phyloP scores from a whole-genome alignment of 2,329 filamentous ascomycete species.

The Curvularia verruculosa region DNA sequence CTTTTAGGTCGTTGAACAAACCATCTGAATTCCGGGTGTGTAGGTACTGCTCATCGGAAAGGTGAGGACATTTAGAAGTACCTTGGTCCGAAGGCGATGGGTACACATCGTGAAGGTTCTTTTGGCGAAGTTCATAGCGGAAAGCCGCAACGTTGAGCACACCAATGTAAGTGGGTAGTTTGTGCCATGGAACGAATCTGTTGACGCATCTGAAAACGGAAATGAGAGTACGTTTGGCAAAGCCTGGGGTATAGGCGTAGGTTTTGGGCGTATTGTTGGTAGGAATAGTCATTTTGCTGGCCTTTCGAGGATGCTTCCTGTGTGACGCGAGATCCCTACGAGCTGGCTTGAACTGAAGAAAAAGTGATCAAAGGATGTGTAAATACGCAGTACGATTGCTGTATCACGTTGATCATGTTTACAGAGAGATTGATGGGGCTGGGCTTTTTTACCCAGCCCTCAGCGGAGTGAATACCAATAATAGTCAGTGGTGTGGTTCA shows the following conservation, averaged over 20 bases:
- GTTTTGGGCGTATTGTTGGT: background rate
- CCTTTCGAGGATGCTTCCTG: background rate
- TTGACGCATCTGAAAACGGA: slow-evolving; percentile 50
- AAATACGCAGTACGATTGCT: background rate
- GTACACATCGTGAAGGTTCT: slow-evolving; percentile 56
- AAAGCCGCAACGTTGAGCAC: slow-evolving; percentile 52
- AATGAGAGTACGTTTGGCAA: slow-evolving; percentile 32
- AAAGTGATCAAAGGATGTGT: background rate
- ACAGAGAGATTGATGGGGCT: background rate
- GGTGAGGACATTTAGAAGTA: slow-evolving; percentile 33
- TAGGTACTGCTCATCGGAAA: slow-evolving; percentile 43
- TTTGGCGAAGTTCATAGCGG: slow-evolving; percentile 52
- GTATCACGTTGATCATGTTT: background rate
- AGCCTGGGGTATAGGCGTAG: slow-evolving; percentile 18
- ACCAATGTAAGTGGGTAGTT: slow-evolving; percentile 50
- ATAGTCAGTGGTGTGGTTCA: background rate
- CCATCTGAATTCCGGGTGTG: slow-evolving; percentile 54
- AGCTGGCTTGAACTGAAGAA: background rate
- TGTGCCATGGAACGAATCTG: slow-evolving; percentile 52
- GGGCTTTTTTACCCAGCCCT: background rate
- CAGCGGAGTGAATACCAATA: background rate
- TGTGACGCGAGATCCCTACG: background rate
- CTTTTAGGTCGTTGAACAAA: slow-evolving; percentile 51
- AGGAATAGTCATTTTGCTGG: background rate
- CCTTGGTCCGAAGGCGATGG: slow-evolving; percentile 49